phyloP scores from a whole-genome alignment of 2,329 filamentous ascomycete species.

The Peltaster fructicola region DNA sequence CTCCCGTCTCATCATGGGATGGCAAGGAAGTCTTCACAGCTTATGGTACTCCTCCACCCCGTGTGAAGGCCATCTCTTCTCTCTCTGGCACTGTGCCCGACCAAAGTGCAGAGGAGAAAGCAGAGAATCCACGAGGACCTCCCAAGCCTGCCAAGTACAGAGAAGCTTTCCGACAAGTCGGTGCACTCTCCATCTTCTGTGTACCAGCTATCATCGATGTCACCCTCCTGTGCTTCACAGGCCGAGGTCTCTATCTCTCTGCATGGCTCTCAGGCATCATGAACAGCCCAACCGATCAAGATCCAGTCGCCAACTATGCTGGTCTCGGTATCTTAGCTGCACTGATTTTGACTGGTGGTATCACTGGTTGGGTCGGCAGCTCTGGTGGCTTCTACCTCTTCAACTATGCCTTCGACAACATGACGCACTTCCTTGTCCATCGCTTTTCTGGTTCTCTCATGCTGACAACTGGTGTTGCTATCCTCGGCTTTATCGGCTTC shows the following conservation, averaged over 20 bases:
- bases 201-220: constrained; percentile 46
- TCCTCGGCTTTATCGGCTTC: constrained; percentile 26
- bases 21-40: constrained; percentile 9
- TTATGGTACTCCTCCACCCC: constrained; percentile 10
- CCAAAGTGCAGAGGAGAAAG: too few species aligned
- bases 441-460: constrained; percentile 33
- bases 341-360: constrained; percentile 37
- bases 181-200: constrained; percentile 43
- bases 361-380: constrained; percentile 46
- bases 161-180: too few species aligned
- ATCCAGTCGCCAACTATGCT: too few species aligned
- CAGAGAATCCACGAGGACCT: constrained; percentile 3
- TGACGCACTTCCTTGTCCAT: constrained; percentile 38
- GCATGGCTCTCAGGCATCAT: constrained; percentile 34
- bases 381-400: constrained; percentile 45
- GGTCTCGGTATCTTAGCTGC: constrained; percentile 42
- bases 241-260: constrained; percentile 43
- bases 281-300: constrained; percentile 31
- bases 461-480: too few species aligned
- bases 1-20: constrained; percentile 6
- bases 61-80: too few species aligned
- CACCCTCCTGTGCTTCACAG: constrained; percentile 38
- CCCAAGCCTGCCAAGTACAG: constrained; percentile 26
- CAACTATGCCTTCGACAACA: constrained; percentile 37
- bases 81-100: constrained; percentile 5